Conservation (phyloP, 805 yeast species). For the Ogataea degrootiae region DNA sequence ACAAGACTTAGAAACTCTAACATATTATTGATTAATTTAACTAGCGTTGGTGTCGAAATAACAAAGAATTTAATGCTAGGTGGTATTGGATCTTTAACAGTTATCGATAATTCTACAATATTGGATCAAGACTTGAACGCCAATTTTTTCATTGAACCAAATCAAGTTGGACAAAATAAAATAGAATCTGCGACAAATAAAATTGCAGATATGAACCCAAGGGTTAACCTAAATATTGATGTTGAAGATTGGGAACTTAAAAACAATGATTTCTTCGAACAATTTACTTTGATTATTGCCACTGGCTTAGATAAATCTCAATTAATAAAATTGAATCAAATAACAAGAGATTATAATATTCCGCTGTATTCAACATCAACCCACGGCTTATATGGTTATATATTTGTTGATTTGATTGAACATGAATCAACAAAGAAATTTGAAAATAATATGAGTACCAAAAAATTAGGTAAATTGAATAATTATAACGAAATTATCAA, state of each 20-base stretch:
- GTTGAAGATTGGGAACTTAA: conserved; percentile 26
- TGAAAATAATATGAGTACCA: conserved; percentile 11
- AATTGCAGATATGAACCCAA: conserved; percentile 71
- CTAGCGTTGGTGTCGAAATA: conserved; percentile 77
- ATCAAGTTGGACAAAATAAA: conserved; percentile 52
- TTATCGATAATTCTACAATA: conserved; percentile 55
- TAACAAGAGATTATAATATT: conserved; percentile 50
- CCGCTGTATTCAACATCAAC: conserved; percentile 67
- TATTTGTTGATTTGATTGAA: conserved; percentile 70
- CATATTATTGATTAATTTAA: conserved; percentile 64
- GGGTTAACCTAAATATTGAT: conserved; percentile 57
- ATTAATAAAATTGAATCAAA: conserved; percentile 43
- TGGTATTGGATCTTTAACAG: conserved; percentile 76
- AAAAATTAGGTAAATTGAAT: conserved; percentile 47
- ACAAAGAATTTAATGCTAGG: conserved; percentile 82
- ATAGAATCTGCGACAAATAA: conserved; percentile 49
- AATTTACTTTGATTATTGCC: conserved; percentile 69
- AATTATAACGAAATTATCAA: conserved; percentile 37
- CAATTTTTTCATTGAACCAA: conserved; percentile 65
- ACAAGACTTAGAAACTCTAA: conserved; percentile 65
- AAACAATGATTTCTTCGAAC: conserved; percentile 36
- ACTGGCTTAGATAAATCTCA: conserved; percentile 52
- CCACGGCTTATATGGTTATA: conserved; percentile 80
- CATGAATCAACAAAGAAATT: conserved; percentile 54
- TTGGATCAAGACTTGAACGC: conserved; percentile 60